These are phyloP conservation scores for Cytospora piceae DNA, from an alignment of 2,329 filamentous ascomycete genomes.

Conservation along the genomic window DNA sequence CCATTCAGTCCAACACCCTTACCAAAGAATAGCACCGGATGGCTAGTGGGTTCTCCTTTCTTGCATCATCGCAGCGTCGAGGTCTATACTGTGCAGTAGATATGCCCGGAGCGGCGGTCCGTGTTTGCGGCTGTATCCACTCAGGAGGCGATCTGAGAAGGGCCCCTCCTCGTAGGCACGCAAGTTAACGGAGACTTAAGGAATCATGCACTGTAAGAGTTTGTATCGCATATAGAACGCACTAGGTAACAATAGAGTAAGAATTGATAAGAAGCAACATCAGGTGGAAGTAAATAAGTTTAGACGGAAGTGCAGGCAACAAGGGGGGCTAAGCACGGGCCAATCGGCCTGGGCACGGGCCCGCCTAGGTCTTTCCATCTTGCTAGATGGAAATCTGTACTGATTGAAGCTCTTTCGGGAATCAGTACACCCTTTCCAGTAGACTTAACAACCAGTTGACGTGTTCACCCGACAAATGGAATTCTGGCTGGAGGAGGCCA, in stretches of 20 bases:
- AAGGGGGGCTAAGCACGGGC: constrained; percentile 13
- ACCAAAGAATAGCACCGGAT: neutral
- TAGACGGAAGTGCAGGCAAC: neutral
- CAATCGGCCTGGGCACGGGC: constrained; percentile 4
- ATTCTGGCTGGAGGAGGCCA: neutral
- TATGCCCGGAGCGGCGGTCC: constrained; percentile 7
- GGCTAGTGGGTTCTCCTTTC: neutral
- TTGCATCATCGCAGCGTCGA: neutral
- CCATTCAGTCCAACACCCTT: neutral
- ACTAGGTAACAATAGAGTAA: neutral
- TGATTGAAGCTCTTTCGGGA: neutral
- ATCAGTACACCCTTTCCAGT: neutral
- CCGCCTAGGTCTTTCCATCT: constrained; percentile 4
- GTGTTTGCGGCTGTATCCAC: constrained; percentile 14
- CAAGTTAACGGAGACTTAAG: neutral
- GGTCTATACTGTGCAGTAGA: neutral
- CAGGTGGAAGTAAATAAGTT: neutral
- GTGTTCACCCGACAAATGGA: constrained; percentile 12
- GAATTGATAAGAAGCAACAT: neutral
- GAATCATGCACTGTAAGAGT: neutral
- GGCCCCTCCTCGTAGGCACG: neutral
- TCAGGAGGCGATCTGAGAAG: neutral
- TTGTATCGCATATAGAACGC: neutral
- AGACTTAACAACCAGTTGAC: neutral
- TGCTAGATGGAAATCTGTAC: neutral